Evolutionary conservation across 345 rosid genomes (phyloP).

Genomic region (Acer campestre): DNA sequence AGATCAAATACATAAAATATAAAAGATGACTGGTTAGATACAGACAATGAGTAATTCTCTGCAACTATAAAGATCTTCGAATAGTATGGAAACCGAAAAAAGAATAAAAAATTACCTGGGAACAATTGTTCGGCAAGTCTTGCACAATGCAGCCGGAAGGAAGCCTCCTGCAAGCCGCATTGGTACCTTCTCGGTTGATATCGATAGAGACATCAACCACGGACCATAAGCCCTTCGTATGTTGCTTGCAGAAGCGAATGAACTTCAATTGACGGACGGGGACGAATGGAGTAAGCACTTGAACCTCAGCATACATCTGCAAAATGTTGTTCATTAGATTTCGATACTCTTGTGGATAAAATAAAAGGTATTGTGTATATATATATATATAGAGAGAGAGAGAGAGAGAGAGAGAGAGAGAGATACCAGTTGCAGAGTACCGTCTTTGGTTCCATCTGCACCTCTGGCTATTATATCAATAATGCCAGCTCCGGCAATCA

Average conservation of each 20-base stretch:
- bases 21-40: slow-evolving; percentile 1
- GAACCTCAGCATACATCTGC: slow-evolving; percentile 73
- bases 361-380: slow-evolving; percentile 16
- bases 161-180: too few species aligned
- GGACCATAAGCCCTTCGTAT: slow-evolving; percentile 64
- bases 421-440: slow-evolving; percentile 56
- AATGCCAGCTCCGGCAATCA: slow-evolving; percentile 50
- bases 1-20: slow-evolving; percentile 22
- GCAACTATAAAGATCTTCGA: neutral
- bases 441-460: slow-evolving; percentile 46
- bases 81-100: neutral
- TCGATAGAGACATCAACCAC: slow-evolving; percentile 74
- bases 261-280: slow-evolving; percentile 59
- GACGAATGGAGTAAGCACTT: slow-evolving; percentile 69
- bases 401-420: too few species aligned
- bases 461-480: slow-evolving; percentile 53
- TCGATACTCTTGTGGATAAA: neutral
- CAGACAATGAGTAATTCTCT: slow-evolving; percentile 29
- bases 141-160: too few species aligned
- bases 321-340: neutral
- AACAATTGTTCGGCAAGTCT: slow-evolving; percentile 20
- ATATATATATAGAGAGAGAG: too few species aligned
- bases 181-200: slow-evolving; percentile 33
- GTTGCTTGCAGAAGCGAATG: slow-evolving; percentile 76
- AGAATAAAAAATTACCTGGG: slow-evolving; percentile 50